Evolutionary conservation across 192 early-diverging fungal genomes (phyloP).

Genomic region (Backusella morwellensis): DNA sequence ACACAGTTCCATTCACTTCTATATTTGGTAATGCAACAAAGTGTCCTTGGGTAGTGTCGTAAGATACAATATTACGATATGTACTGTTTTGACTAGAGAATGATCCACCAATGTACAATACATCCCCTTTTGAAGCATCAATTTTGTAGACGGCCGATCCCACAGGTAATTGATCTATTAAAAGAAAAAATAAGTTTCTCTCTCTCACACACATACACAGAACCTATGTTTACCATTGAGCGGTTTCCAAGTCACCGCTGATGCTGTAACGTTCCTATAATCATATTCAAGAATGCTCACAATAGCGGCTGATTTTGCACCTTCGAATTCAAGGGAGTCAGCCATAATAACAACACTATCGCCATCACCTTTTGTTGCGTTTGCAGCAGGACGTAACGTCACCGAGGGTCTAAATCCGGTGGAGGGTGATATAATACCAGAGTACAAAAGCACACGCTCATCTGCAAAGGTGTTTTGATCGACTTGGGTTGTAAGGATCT

Average conservation of each 20-base stretch:
- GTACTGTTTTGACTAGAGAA: slow-evolving; percentile 38
- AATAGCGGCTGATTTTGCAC: slow-evolving; percentile 17
- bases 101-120: slow-evolving; percentile 51
- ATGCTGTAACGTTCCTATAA: background rate
- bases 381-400: slow-evolving; percentile 1
- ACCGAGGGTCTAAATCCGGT: slow-evolving; percentile 22
- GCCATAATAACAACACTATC: slow-evolving; percentile 24
- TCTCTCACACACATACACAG: too few relatives aligned
- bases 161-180: slow-evolving; percentile 44
- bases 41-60: slow-evolving; percentile 35
- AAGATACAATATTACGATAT: slow-evolving; percentile 57
- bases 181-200: background rate
- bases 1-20: slow-evolving; percentile 18
- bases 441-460: slow-evolving; percentile 16
- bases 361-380: background rate
- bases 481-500: background rate
- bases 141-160: slow-evolving; percentile 51
- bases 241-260: slow-evolving; percentile 19
- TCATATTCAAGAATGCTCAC: slow-evolving; percentile 33
- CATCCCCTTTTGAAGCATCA: slow-evolving; percentile 31
- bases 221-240: slow-evolving; percentile 9
- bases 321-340: slow-evolving; percentile 23
- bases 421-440: slow-evolving; percentile 15
- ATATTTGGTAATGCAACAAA: background rate
- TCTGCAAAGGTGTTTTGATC: slow-evolving; percentile 29